Evolutionary conservation across 1,284 basidiomycete species (phyloP), one percentile per base, ranked within the genome.

Genomic region (Calocybe gambosa): DNA sequence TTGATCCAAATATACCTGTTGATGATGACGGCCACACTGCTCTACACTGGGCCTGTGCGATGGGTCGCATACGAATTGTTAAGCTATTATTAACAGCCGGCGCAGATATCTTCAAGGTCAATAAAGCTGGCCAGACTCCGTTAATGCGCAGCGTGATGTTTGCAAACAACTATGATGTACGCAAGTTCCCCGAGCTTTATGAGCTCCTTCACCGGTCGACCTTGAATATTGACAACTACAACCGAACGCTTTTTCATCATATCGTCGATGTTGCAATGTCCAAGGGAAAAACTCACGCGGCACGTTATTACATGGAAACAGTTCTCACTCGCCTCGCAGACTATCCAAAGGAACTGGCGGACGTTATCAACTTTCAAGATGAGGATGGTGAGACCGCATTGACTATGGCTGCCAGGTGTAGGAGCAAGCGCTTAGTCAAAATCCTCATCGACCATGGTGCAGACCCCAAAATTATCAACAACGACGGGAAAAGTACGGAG

Each of bases 81-180:
- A 99, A 98, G 65, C 75, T 99, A 3, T 76, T 99, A 4, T 77
- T 99, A 23, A 89, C 91, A 0, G 90, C 94, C 1, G 94, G 95
- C 21, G 95, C 95, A 9, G 93, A 97, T 63, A 93, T 98, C 55
- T 99, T 97, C 75, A 88, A 91, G 56, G 93, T 95, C 57, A 99
- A 99, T 73, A 89, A 89, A 63, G 83, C 92, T 19, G 96, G 96
- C 20, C 96, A 99, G 66, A 99, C 96, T 8, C 89, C 96, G 0
- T 72, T 99, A 45, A 99, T 99, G 96, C 89, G 96, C 18, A 89
- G 87, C 55, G 96, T 98, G 60, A 99, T 99, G 96, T 99, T 99
- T 65, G 92, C 93, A 50, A 99, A 99, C 70, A 99, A 99, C 66
- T 99, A 99, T 63, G 96, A 99, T 66, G 86, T 99, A 45, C 90